A percentile compares a stretch with the other conserved stretches of the same genome.
Conservation (phyloP, 768 basidiomycete species). For the Cystobasidium ongulense region DNA sequence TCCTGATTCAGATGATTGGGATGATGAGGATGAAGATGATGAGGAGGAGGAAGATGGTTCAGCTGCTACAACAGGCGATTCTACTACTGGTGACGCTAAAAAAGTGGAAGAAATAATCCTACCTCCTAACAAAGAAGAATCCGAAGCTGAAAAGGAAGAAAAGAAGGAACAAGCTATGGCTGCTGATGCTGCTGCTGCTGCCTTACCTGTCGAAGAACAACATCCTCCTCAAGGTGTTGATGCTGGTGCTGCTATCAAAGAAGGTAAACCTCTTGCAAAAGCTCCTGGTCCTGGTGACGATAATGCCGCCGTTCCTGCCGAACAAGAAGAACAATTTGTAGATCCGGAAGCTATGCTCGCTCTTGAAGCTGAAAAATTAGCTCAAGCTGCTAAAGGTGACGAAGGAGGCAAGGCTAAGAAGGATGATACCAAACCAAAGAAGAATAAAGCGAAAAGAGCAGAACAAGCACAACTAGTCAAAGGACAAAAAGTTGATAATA, state of each 20-base stretch:
- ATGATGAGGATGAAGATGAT: slow-evolving; percentile 51
- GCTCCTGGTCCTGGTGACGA: neutral
- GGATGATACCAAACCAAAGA: slow-evolving; percentile 42
- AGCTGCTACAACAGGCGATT: slow-evolving; percentile 33
- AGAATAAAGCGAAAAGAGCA: slow-evolving; percentile 43
- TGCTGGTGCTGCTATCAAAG: neutral
- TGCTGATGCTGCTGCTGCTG: slow-evolving; percentile 31
- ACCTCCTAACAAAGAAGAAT: slow-evolving; percentile 36
- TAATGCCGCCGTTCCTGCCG: neutral
- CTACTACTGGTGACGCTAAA: slow-evolving; percentile 32
- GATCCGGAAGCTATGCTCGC: slow-evolving; percentile 26
- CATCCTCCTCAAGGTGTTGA: slow-evolving; percentile 5
- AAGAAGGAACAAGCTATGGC: slow-evolving; percentile 38
- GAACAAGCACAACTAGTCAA: neutral
- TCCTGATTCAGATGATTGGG: slow-evolving; percentile 32
- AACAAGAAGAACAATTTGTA: slow-evolving; percentile 24
- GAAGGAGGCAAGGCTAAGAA: slow-evolving; percentile 43
- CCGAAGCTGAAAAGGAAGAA: slow-evolving; percentile 35
- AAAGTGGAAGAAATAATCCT: slow-evolving; percentile 36
- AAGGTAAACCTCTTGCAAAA: neutral
- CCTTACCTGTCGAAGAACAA: slow-evolving; percentile 32
- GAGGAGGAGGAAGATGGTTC: slow-evolving; percentile 44
- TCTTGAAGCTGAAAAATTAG: slow-evolving; percentile 13
- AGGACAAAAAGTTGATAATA: neutral
- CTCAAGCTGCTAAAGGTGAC: slow-evolving; percentile 24